These are phyloP conservation scores for Paramecium tetraurelia DNA, from an alignment of 73 alveolate species.

Conservation along the genomic window DNA sequence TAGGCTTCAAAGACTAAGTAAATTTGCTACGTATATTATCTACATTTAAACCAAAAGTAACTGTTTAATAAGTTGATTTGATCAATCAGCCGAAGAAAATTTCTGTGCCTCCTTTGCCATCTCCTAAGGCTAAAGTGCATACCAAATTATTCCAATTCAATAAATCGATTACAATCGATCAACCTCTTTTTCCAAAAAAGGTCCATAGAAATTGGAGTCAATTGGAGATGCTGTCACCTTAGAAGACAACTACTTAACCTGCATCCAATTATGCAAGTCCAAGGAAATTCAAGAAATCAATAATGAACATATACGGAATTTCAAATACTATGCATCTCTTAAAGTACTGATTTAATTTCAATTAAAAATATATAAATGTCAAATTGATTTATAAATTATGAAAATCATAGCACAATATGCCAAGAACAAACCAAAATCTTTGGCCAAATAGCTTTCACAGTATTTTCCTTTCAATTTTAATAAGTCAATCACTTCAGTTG, in stretches of 20 bases:
- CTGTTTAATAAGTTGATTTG: not conserved
- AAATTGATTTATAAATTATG: not conserved
- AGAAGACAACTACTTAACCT: not conserved
- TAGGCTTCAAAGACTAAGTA: conserved; percentile 16
- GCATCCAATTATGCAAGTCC: not conserved
- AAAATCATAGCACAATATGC: not conserved
- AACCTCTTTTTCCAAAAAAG: conserved; percentile 4
- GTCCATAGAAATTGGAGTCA: not conserved
- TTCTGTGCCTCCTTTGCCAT: not conserved
- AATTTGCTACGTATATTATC: not conserved
- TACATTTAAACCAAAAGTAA: not conserved
- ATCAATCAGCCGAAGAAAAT: not conserved
- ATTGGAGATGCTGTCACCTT: not conserved
- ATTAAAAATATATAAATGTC: not conserved
- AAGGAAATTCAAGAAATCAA: not conserved
- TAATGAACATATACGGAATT: not conserved
- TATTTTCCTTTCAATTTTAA: not conserved
- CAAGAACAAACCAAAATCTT: not conserved
- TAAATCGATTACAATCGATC: not conserved
- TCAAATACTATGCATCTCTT: not conserved
- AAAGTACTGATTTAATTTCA: not conserved
- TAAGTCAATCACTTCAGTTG: not conserved
- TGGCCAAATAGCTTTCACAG: not conserved
- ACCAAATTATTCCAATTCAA: not conserved
- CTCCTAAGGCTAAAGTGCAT: not conserved